phyloP scores from a whole-genome alignment of 352 stramenopile genomes.

The Pythium chondricola region DNA sequence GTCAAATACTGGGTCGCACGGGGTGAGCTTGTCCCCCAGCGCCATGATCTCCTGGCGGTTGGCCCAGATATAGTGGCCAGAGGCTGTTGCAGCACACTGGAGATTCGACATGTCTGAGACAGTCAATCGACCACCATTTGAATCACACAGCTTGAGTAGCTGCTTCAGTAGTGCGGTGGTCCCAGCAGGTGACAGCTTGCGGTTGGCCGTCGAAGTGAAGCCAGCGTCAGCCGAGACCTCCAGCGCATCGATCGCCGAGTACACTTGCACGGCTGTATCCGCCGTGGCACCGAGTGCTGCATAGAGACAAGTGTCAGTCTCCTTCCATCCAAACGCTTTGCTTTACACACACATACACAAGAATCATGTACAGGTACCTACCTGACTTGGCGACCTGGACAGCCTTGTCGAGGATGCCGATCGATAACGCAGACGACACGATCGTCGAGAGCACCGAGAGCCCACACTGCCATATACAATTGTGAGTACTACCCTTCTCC shows the following conservation, averaged over 20 bases:
- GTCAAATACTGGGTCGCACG: slow-evolving; percentile 10
- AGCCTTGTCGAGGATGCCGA: neutral
- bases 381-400: too few species aligned
- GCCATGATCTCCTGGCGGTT: slow-evolving; percentile 11
- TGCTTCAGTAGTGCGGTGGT: slow-evolving; percentile 2
- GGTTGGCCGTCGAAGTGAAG: too few species aligned
- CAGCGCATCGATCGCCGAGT: too few species aligned
- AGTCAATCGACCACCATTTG: slow-evolving; percentile 1
- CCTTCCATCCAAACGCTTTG: too few species aligned
- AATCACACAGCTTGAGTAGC: slow-evolving; percentile 3
- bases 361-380: too few species aligned
- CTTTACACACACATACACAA: too few species aligned
- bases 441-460: slow-evolving; percentile 7
- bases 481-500: too few species aligned
- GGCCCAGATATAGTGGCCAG: slow-evolving; percentile 12
- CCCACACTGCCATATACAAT: too few species aligned
- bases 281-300: too few species aligned
- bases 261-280: too few species aligned
- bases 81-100: slow-evolving; percentile 7
- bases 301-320: too few species aligned
- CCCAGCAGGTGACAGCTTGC: neutral
- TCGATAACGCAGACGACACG: neutral
- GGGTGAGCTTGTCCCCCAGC: slow-evolving; percentile 6
- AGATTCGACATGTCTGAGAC: slow-evolving; percentile 10
- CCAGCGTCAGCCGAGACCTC: too few species aligned